These are phyloP conservation scores for Zygoascus flipseniorum DNA, from an alignment of 805 yeast species.

Conservation along the genomic window DNA sequence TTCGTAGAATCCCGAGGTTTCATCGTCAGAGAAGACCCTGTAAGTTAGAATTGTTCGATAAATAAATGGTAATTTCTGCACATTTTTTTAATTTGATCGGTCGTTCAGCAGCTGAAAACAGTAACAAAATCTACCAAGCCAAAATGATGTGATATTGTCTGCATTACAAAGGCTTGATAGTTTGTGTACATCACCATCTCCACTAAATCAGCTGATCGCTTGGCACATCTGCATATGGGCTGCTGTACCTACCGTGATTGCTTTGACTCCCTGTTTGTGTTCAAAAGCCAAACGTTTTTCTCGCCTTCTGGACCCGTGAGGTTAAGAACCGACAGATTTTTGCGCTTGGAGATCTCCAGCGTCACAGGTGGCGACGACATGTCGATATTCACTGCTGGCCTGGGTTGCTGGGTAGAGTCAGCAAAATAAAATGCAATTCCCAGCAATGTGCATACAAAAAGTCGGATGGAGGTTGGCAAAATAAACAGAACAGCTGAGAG, in stretches of 20 bases:
- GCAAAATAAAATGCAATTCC: too few relatives aligned
- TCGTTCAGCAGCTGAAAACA: too few relatives aligned
- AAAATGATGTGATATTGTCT: too few relatives aligned
- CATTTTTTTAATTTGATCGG: too few relatives aligned
- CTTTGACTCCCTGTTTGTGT: neutral
- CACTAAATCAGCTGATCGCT: neutral
- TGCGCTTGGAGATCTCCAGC: conserved; percentile 3
- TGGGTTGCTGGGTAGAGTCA: neutral
- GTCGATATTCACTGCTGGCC: neutral
- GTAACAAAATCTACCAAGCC: too few relatives aligned
- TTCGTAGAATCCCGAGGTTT: conserved; percentile 4
- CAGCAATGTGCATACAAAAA: too few relatives aligned
- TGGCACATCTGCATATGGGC: neutral
- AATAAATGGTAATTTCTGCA: too few relatives aligned
- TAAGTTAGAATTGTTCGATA: neutral
- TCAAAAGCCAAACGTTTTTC: neutral
- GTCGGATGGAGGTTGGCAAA: too few relatives aligned
- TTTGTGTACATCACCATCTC: too few relatives aligned
- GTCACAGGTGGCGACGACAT: conserved; percentile 1
- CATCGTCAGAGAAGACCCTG: conserved; percentile 1
- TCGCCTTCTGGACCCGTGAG: too few relatives aligned
- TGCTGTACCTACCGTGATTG: neutral
- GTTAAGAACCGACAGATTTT: neutral
- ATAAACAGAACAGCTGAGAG: too few relatives aligned
- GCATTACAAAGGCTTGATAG: too few relatives aligned